Evolutionary conservation across 140 eudicot genomes (phyloP).

Genomic region (Oenanthe javanica): DNA sequence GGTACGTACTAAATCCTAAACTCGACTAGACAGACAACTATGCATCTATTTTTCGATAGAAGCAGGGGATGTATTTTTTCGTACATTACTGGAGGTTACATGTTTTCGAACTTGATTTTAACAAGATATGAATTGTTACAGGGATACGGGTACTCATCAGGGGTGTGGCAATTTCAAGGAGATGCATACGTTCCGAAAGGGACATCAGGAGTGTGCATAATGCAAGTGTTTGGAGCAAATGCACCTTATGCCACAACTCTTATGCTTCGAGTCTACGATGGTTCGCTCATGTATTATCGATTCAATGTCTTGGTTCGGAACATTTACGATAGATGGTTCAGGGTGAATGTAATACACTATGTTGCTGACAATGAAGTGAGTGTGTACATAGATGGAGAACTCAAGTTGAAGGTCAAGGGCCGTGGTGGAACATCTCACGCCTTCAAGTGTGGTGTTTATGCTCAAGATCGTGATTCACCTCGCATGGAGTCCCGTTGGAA

Average conservation of each 20-base stretch:
- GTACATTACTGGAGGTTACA: too few species aligned
- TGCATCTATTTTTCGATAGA: not conserved
- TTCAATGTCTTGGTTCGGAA: not conserved
- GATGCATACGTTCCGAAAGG: constrained; percentile 19
- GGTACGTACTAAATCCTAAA: not conserved
- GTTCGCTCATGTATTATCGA: constrained; percentile 12
- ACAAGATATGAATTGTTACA: not conserved
- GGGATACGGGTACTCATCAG: constrained; percentile 20
- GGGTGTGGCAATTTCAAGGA: constrained; percentile 36
- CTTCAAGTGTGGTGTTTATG: constrained; percentile 38
- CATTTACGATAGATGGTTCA: constrained; percentile 26
- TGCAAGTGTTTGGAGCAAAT: constrained; percentile 31
- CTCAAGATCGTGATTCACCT: constrained; percentile 15
- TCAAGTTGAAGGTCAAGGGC: not conserved
- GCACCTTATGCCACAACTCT: constrained; percentile 18
- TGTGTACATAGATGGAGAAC: constrained; percentile 16
- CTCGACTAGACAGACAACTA: constrained; percentile 15
- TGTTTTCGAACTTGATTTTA: not conserved
- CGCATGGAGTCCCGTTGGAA: constrained; percentile 43
- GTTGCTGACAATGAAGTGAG: constrained; percentile 3
- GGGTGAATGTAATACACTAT: constrained; percentile 27
- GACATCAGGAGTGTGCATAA: constrained; percentile 17
- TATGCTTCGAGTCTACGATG: constrained; percentile 27
- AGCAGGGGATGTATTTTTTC: too few species aligned
- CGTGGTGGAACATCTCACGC: constrained; percentile 15